Base-by-base conservation (phyloP, 495 filamentous ascomycete genomes). In the Aspergillus egyptiacus region DNA sequence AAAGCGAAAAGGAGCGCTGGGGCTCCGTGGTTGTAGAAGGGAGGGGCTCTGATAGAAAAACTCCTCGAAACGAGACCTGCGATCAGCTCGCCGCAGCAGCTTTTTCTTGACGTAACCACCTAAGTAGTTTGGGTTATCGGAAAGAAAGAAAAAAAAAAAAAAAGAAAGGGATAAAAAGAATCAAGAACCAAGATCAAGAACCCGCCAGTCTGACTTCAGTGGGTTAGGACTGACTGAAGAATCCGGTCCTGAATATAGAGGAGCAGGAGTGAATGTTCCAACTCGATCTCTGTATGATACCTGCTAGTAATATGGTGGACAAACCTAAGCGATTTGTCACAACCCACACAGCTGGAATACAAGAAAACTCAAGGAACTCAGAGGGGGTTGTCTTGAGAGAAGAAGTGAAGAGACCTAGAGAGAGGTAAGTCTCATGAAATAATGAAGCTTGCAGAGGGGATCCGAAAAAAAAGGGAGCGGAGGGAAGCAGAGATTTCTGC, bases 21-120 rank as follows among this genome's bases (percentile, higher is more conserved):
- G 57, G 69, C 67, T 68, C 69, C 67, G 66, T 60, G 51, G 24
- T 64, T 60, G 60, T 51, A 50, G 42, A 28, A 37, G 34, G 53
- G 46, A 51, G 40, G 35, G 25, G 57, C 50, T 30, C 45, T 23
- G 42, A 56, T 41, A 52, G 48, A 39, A 54, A 38, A 60, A 42
- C 19, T 48, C 41, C 51, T 48, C 28, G 32, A 42, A 17, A 45
- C 38, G 14, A 50, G 42, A 22, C 41, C 46, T 37, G 46, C 34
- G 39, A 50, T 40, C 30, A 43, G 25, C 43, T 44, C 19, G 42
- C 54, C 35, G 40, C 36, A 40, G 34, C 44, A 20, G 19, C 35
- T 38, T 44, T 44, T 35, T 27, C 11, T 44, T 53, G 31, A 52
- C 20, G 33, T 46, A 50, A 35, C 24, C n/a, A 30, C 27, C n/a